Base-by-base conservation (phyloP, 2,329 filamentous ascomycete species). In the Penicillium paneum region DNA sequence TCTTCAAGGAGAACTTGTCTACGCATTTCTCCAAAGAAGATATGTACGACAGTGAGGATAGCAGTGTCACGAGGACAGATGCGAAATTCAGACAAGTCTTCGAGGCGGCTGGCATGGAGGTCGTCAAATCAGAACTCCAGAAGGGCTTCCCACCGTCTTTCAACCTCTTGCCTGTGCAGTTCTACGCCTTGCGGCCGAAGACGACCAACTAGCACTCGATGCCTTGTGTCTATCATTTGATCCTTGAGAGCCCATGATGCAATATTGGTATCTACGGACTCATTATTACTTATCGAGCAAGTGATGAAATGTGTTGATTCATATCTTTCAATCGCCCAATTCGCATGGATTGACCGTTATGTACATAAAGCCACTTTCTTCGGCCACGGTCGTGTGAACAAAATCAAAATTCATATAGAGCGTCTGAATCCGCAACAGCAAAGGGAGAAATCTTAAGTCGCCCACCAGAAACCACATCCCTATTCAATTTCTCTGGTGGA, bases 1-100 rank as follows among this genome's bases (percentile, higher is more conserved):
- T 91, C 8, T 78, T 92, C 52, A 94, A 94, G 76, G 92, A 97
- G 77, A 97, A 96, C 65, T 68, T 90, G 57, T 82, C 78, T 17
- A 84, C 80, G 1, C 60, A 81, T 63, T 59, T 71, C 29, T 74
- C 74, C 0, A 78, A 78, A 0, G 69, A 76, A 31, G 91, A 96
- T 69, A 75, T 88, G 21, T 96, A 87, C 68, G 91, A 96, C 68
- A 82, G 85, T 7, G 68, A 80, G 55, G 91, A 96, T 67, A 90
- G 84, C 64, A 88, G 85, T 64, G 87, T 96, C 2, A 96, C 90
- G 2, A 81, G 91, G 64, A 84, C 81, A 28, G 89, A 96, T 63
- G 73, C 75, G 21, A 93, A 88, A 63, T 94, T 92, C 63, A 80
- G 81, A 56, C 64, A 68, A 6, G 68, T 96, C 8, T 96, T 96